phyloP scores from a whole-genome alignment of 768 basidiomycete species.

The Nidularia sp. region DNA sequence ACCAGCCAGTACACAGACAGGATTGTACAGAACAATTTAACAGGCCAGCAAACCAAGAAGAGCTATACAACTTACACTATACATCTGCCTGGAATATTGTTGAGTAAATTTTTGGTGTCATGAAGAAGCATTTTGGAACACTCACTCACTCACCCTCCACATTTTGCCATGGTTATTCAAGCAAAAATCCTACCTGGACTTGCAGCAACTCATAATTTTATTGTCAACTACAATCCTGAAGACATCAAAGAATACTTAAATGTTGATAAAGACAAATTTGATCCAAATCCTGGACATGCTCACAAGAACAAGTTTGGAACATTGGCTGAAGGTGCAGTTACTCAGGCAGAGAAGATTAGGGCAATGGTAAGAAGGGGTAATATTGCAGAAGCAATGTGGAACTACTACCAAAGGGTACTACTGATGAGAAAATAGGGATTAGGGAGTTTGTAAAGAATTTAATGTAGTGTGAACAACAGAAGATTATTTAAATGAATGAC shows the following conservation, averaged over 20 bases:
- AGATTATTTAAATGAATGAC: not conserved
- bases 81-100: conserved; percentile 27
- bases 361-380: conserved; percentile 7
- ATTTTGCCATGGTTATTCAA: conserved; percentile 7
- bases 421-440: not conserved
- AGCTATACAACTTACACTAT: conserved; percentile 32
- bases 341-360: not conserved
- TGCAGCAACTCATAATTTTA: conserved; percentile 8
- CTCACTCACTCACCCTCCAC: not conserved
- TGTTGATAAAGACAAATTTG: conserved; percentile 1
- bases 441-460: not conserved
- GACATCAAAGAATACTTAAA: conserved; percentile 4
- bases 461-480: no score
- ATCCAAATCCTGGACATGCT: conserved; percentile 1
- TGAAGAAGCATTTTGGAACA: conserved; percentile 6
- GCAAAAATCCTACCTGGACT: conserved; percentile 6
- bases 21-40: conserved; percentile 1
- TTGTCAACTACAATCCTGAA: conserved; percentile 4
- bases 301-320: conserved; percentile 1
- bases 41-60: conserved; percentile 23
- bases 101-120: conserved; percentile 30
- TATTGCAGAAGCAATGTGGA: conserved; percentile 15
- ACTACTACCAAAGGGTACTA: conserved; percentile 3
- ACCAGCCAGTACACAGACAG: conserved; percentile 1
- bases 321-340: conserved; percentile 1